A percentile compares a stretch with the other conserved stretches of the same genome.
phyloP scores from a whole-genome alignment of 768 basidiomycete species.

The Psilocybe sp. region DNA sequence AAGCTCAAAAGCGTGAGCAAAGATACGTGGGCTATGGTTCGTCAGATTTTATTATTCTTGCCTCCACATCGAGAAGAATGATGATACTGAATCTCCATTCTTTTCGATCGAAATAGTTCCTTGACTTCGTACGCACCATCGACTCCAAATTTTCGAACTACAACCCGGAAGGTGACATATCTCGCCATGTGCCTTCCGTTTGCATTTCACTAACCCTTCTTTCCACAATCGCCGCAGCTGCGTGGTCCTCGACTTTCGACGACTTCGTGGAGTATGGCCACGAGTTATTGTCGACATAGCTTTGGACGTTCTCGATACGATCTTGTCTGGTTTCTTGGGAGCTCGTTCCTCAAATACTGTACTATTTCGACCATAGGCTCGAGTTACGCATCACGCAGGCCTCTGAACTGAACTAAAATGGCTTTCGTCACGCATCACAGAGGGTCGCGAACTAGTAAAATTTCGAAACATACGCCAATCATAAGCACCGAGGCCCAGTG shows the following conservation, averaged over 20 bases:
- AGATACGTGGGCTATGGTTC: slow-evolving; percentile 86
- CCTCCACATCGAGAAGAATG: neutral
- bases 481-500: too few species aligned
- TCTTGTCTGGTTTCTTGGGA: neutral
- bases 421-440: too few species aligned
- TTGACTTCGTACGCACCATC: slow-evolving; percentile 74
- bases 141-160: slow-evolving; percentile 72
- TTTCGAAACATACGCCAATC: too few species aligned
- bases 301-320: neutral
- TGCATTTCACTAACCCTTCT: slow-evolving; percentile 4
- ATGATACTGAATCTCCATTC: neutral
- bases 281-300: slow-evolving; percentile 12
- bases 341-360: too few species aligned
- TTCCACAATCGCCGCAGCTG: slow-evolving; percentile 41
- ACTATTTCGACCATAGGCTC: too few species aligned
- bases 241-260: slow-evolving; percentile 88
- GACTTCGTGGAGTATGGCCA: slow-evolving; percentile 76
- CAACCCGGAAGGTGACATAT: slow-evolving; percentile 65
- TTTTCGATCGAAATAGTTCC: slow-evolving; percentile 46
- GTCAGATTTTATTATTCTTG: slow-evolving; percentile 18
- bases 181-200: neutral
- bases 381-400: too few species aligned
- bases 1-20: slow-evolving; percentile 79
- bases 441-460: too few species aligned
- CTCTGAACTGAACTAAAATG: too few species aligned